Conservation (phyloP, 352 stramenopile genomes). For the Phytophthora chlamydospora region DNA sequence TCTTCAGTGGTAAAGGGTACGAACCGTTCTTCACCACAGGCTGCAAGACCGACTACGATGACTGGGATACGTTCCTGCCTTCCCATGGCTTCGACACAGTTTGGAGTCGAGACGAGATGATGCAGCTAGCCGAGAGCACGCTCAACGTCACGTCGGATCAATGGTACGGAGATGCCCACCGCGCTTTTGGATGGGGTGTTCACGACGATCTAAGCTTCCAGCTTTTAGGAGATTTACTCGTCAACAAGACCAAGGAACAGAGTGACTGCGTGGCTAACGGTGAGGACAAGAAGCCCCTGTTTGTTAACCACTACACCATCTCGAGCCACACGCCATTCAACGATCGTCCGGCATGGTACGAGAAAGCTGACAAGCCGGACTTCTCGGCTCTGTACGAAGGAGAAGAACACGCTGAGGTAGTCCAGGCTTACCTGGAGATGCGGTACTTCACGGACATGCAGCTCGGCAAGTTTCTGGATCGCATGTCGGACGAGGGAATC, state of each 20-base stretch:
- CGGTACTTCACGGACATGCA: slow-evolving; percentile 53
- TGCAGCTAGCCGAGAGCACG: slow-evolving; percentile 7
- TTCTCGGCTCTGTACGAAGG: slow-evolving; percentile 39
- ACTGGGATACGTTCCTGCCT: slow-evolving; percentile 1
- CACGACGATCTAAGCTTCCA: slow-evolving; percentile 58
- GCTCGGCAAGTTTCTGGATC: slow-evolving; percentile 56
- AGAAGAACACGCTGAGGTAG: slow-evolving; percentile 25
- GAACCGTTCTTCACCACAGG: slow-evolving; percentile 7
- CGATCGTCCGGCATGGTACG: slow-evolving; percentile 42
- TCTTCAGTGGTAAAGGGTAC: slow-evolving; percentile 5
- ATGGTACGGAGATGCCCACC: slow-evolving; percentile 3
- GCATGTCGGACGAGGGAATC: slow-evolving; percentile 41
- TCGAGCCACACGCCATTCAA: slow-evolving; percentile 51
- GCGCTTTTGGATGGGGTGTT: slow-evolving; percentile 40
- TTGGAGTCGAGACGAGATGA: slow-evolving; percentile 6
- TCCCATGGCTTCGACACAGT: neutral
- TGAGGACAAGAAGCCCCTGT: slow-evolving; percentile 43
- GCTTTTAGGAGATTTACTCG: slow-evolving; percentile 47
- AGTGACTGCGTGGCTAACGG: slow-evolving; percentile 11
- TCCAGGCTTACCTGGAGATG: slow-evolving; percentile 50
- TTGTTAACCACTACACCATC: slow-evolving; percentile 62
- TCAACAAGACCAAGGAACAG: slow-evolving; percentile 47
- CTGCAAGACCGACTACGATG: neutral
- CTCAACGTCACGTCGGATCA: slow-evolving; percentile 2
- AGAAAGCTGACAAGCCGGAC: slow-evolving; percentile 34